These are phyloP conservation scores for Pichia nakasei DNA, from an alignment of 805 yeast genomes.

Conservation along the genomic window DNA sequence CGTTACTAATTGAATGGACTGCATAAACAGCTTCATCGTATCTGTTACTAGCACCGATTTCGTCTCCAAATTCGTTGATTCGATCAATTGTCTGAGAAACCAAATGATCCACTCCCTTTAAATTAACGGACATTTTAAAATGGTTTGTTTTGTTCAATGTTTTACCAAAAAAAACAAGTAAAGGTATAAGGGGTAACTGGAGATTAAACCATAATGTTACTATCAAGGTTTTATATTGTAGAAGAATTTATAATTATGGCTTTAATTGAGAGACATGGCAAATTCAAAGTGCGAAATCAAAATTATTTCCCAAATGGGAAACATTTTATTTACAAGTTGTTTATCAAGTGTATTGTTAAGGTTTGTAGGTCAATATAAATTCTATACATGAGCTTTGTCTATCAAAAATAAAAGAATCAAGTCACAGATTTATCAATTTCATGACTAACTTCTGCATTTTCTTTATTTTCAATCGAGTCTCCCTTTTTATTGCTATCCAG, in stretches of 20 bases:
- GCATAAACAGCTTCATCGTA: not conserved
- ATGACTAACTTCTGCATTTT: not conserved
- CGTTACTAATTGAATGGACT: not conserved
- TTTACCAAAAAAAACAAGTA: too few species aligned
- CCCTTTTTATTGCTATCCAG: not conserved
- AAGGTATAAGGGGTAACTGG: too few species aligned
- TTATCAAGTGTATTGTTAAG: too few species aligned
- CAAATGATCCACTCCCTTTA: conserved; percentile 2
- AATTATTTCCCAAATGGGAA: not conserved
- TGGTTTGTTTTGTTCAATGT: too few species aligned
- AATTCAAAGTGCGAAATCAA: not conserved
- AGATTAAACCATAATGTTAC: too few species aligned
- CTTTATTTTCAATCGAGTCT: not conserved
- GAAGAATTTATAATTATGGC: too few species aligned
- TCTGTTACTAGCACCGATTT: not conserved
- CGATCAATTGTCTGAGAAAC: not conserved
- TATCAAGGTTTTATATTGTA: not conserved
- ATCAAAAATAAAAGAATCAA: not conserved
- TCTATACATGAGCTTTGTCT: not conserved
- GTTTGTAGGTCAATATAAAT: not conserved
- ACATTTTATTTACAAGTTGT: too few species aligned
- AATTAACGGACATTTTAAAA: not conserved
- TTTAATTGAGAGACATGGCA: too few species aligned
- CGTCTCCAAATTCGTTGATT: not conserved
- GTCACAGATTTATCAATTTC: not conserved